These are phyloP conservation scores for Salix arbutifolia DNA, from an alignment of 345 rosid genomes.

Conservation along the genomic window DNA sequence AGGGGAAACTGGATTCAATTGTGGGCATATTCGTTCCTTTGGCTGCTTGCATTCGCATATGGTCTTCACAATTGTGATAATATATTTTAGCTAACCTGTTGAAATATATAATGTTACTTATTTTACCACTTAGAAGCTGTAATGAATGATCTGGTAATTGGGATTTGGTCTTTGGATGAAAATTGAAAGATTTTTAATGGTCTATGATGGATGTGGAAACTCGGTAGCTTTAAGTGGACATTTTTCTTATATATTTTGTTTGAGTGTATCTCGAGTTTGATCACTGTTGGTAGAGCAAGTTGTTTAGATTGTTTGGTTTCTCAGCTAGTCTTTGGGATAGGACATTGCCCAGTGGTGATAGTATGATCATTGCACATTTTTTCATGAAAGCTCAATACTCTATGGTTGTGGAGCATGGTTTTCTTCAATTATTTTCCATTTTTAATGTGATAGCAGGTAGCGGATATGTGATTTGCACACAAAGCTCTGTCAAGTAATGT, in stretches of 20 bases:
- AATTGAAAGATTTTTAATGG: background rate
- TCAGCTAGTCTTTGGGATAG: background rate
- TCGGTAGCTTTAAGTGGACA: background rate
- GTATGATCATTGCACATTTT: no score
- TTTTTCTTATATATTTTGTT: background rate
- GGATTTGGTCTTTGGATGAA: background rate
- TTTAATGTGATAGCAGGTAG: background rate
- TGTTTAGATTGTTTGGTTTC: background rate
- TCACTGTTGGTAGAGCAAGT: background rate
- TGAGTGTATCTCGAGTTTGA: background rate
- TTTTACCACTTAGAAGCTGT: background rate
- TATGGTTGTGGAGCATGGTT: background rate
- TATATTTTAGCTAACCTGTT: background rate
- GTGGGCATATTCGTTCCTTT: background rate
- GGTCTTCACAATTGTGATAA: background rate
- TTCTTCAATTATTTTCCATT: background rate
- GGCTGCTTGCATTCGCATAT: background rate
- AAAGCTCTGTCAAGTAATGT: background rate
- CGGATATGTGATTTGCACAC: background rate
- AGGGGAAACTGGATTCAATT: background rate
- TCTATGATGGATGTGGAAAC: background rate
- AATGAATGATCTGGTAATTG: background rate
- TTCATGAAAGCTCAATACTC: background rate
- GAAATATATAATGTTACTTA: background rate
- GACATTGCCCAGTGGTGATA: no score